Conservation (phyloP, 73 alveolate species). For the Chromera velia region DNA sequence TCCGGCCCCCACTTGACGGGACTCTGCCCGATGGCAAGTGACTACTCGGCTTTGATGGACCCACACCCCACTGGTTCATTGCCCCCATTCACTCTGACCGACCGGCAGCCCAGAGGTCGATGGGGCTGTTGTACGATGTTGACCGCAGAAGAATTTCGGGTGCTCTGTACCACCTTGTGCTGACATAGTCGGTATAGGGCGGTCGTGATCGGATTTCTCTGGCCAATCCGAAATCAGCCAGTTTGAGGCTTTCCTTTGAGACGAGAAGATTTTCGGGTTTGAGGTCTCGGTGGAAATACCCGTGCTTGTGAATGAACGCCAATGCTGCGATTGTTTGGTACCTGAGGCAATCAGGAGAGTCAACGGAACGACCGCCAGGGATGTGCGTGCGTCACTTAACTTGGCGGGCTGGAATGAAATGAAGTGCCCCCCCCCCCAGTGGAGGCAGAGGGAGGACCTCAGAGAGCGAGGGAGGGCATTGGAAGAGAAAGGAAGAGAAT, state of each 20-base stretch:
- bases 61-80: too few species aligned
- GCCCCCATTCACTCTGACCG: too few species aligned
- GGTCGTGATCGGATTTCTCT: slow-evolving; percentile 96
- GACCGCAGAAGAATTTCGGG: slow-evolving; percentile 94
- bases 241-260: slow-evolving; percentile 78
- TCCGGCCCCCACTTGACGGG: too few species aligned
- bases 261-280: slow-evolving; percentile 94
- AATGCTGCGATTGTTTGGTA: slow-evolving; percentile 82
- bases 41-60: too few species aligned
- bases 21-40: too few species aligned
- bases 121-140: slow-evolving; percentile 93
- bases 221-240: slow-evolving; percentile 99
- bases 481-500: too few species aligned
- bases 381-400: too few species aligned
- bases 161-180: slow-evolving; percentile 99
- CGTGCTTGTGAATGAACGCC: slow-evolving; percentile 98
- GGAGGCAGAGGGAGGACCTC: too few species aligned
- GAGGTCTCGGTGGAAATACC: slow-evolving; percentile 96
- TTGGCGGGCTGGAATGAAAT: too few species aligned
- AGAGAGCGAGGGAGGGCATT: too few species aligned
- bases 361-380: too few species aligned
- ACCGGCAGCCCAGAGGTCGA: slow-evolving; percentile 96
- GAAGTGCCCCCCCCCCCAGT: too few species aligned
- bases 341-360: slow-evolving; percentile 64
- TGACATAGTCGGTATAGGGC: slow-evolving; percentile 98